A percentile compares a stretch with the other conserved stretches of the same genome.
phyloP scores from a whole-genome alignment of 2,329 filamentous ascomycete species.

The Microcyclospora tardicrescens region DNA sequence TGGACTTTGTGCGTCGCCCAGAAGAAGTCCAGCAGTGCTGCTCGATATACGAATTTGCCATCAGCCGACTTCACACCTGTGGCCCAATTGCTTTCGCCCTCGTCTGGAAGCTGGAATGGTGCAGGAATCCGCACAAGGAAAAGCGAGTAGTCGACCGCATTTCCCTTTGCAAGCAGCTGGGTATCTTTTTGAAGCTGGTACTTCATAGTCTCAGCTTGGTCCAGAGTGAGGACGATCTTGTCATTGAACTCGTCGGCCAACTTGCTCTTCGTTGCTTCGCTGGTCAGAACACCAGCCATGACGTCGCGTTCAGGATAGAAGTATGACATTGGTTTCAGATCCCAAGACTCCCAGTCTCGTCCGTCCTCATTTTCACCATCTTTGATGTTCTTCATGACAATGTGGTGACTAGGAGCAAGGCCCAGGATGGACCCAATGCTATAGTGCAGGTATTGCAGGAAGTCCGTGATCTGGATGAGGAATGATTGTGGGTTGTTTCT shows the following conservation, averaged over 20 bases:
- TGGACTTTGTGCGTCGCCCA: slow-evolving; percentile 62
- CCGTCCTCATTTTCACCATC: slow-evolving; percentile 42
- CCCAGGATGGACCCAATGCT: slow-evolving; percentile 49
- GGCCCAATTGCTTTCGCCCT: slow-evolving; percentile 37
- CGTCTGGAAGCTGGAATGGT: slow-evolving; percentile 1
- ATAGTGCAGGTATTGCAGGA: slow-evolving; percentile 43
- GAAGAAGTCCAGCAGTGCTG: slow-evolving; percentile 61
- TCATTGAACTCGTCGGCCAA: slow-evolving; percentile 56
- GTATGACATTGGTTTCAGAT: slow-evolving; percentile 61
- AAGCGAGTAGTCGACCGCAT: slow-evolving; percentile 63
- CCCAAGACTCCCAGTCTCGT: slow-evolving; percentile 54
- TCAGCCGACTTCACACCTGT: slow-evolving; percentile 48
- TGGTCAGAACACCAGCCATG: slow-evolving; percentile 48
- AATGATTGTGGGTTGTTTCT: slow-evolving; percentile 45
- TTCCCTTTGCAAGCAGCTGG: slow-evolving; percentile 45
- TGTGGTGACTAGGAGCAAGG: slow-evolving; percentile 54
- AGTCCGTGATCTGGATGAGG: slow-evolving; percentile 58
- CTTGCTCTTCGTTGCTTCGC: slow-evolving; percentile 51
- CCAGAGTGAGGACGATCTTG: slow-evolving; percentile 45
- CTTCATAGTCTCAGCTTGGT: slow-evolving; percentile 45
- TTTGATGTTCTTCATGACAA: slow-evolving; percentile 66
- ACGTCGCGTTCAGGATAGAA: slow-evolving; percentile 66
- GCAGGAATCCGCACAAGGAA: slow-evolving; percentile 51
- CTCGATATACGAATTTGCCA: slow-evolving; percentile 54
- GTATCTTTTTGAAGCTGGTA: slow-evolving; percentile 49